phyloP scores from a whole-genome alignment of 1,284 basidiomycete species.

The Irpex lacteus region DNA sequence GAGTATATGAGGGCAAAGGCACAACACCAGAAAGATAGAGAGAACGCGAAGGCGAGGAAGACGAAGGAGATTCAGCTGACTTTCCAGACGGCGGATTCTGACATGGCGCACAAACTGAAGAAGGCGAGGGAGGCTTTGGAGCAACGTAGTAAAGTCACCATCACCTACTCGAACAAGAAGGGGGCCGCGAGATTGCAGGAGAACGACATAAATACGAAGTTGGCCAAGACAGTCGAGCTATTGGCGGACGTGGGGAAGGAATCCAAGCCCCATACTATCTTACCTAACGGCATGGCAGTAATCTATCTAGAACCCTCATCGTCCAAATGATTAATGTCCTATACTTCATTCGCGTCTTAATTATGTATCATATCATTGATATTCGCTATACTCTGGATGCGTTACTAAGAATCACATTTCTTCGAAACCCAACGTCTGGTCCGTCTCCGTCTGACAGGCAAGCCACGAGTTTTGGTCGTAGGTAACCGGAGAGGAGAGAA shows the following conservation, averaged over 20 bases:
- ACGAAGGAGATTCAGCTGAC: slow-evolving; percentile 64
- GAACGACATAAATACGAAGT: slow-evolving; percentile 37
- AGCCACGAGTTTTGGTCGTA: slow-evolving; percentile 37
- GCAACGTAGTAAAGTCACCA: slow-evolving; percentile 55
- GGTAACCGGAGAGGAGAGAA: slow-evolving; percentile 29
- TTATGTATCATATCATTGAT: slow-evolving; percentile 12
- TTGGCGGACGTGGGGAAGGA: slow-evolving; percentile 49
- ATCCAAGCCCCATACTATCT: slow-evolving; percentile 44
- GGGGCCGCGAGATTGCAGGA: slow-evolving; percentile 31
- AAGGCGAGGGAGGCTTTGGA: slow-evolving; percentile 58
- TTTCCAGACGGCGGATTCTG: slow-evolving; percentile 60
- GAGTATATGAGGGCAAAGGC: slow-evolving; percentile 43
- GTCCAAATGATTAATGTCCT: neutral
- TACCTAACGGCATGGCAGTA: slow-evolving; percentile 32
- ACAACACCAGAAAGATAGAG: slow-evolving; percentile 32
- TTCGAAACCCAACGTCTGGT: neutral
- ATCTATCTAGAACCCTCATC: slow-evolving; percentile 36
- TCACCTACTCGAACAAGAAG: slow-evolving; percentile 54
- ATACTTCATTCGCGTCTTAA: slow-evolving; percentile 9
- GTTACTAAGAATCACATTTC: neutral
- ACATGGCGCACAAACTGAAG: slow-evolving; percentile 66
- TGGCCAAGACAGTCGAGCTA: slow-evolving; percentile 37
- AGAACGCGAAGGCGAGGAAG: slow-evolving; percentile 17
- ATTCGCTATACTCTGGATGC: neutral
- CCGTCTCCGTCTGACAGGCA: slow-evolving; percentile 32